A percentile compares a stretch with the other conserved stretches of the same genome.
Conservation (phyloP, 352 stramenopile species). For the Globisporangium recalcitrans region DNA sequence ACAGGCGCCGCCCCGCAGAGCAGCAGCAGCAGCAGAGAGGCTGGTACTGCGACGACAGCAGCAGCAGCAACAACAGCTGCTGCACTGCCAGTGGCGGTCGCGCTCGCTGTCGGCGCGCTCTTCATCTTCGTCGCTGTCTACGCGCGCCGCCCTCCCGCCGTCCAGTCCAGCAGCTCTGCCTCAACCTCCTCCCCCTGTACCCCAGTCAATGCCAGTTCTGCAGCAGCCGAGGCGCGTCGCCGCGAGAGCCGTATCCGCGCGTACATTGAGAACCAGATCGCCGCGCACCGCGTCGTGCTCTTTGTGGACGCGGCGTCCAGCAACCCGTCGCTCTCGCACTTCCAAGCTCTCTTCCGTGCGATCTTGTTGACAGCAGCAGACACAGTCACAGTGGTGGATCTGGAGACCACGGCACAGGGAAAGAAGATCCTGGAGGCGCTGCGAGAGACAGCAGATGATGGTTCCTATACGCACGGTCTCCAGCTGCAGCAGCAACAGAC, state of each 20-base stretch:
- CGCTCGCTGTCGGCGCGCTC: slow-evolving; percentile 11
- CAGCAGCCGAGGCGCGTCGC: background rate
- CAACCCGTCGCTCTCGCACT: background rate
- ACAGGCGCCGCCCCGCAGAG: background rate
- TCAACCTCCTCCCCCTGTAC: background rate
- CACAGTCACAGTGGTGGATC: slow-evolving; percentile 21
- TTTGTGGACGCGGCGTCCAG: slow-evolving; percentile 7
- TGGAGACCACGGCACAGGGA: slow-evolving; percentile 24
- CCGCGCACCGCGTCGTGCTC: slow-evolving; percentile 11
- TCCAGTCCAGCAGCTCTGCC: too few relatives aligned
- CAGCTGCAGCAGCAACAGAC: slow-evolving; percentile 1
- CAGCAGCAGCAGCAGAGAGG: background rate
- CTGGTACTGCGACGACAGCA: background rate
- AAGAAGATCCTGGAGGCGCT: slow-evolving; percentile 21
- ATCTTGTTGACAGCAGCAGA: background rate
- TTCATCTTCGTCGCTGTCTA: slow-evolving; percentile 8
- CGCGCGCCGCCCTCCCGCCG: too few relatives aligned
- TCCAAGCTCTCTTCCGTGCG: slow-evolving; percentile 2
- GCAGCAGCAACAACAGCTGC: too few relatives aligned
- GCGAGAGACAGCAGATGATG: background rate
- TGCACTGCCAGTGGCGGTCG: background rate
- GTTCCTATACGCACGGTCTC: background rate
- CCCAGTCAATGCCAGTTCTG: background rate
- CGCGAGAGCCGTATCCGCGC: background rate
- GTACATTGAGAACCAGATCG: slow-evolving; percentile 9